phyloP scores from a whole-genome alignment of 2,329 filamentous ascomycete genomes.

The Cercospora sesami region DNA sequence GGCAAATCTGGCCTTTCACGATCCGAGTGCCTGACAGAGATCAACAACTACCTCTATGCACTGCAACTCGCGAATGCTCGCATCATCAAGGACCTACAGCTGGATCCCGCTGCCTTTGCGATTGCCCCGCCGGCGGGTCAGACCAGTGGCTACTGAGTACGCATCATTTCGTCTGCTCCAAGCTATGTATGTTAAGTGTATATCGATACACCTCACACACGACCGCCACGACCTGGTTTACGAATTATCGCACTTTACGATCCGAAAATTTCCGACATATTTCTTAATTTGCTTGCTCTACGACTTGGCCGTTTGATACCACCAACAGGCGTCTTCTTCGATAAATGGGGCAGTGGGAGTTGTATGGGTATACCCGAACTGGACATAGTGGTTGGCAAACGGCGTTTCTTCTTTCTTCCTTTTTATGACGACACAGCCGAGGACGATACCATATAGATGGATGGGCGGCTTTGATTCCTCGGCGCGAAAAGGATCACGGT shows the following conservation, averaged over 20 bases:
- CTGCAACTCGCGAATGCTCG: constrained; percentile 8
- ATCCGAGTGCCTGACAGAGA: constrained; percentile 18
- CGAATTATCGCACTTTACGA: constrained; percentile 9
- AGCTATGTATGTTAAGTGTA: neutral
- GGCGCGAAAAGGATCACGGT: neutral
- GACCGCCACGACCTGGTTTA: constrained; percentile 1
- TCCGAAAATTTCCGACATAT: neutral
- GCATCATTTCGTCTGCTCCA: neutral
- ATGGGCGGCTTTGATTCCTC: neutral
- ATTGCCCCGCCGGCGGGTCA: neutral
- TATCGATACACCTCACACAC: neutral
- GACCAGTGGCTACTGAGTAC: constrained; percentile 1
- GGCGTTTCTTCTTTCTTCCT: neutral
- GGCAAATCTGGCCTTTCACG: constrained; percentile 71
- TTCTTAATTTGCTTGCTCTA: neutral
- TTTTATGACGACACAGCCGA: neutral
- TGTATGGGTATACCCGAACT: constrained; percentile 6
- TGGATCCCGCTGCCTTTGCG: constrained; percentile 5
- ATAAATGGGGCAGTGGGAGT: constrained; percentile 3
- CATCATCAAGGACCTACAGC: constrained; percentile 15
- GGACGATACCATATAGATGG: constrained; percentile 1
- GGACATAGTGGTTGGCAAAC: neutral
- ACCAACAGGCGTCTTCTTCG: constrained; percentile 2
- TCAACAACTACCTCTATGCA: constrained; percentile 17
- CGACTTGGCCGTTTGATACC: constrained; percentile 3